A percentile compares a stretch with the other conserved stretches of the same genome.
These are phyloP conservation scores for Sphagnum contortum DNA, from an alignment of 225 moss, liverwort and hornwort species.

Conservation along the genomic window DNA sequence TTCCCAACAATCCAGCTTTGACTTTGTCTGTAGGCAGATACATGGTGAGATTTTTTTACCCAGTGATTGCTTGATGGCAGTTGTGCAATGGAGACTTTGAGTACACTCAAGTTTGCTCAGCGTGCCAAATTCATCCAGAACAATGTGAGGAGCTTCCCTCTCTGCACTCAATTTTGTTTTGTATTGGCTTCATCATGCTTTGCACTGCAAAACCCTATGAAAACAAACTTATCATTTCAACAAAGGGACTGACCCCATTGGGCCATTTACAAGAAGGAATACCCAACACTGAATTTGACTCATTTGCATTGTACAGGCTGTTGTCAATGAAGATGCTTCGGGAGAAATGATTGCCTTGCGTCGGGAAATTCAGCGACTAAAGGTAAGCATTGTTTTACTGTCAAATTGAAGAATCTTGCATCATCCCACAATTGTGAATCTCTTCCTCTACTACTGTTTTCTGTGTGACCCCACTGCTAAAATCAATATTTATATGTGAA, in stretches of 20 bases:
- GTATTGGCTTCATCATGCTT: neutral
- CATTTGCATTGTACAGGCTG: conserved; percentile 20
- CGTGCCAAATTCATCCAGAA: conserved; percentile 65
- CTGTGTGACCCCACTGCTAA: neutral
- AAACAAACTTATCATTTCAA: neutral
- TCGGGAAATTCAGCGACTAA: conserved; percentile 42
- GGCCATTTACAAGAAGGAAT: neutral
- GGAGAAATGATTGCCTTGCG: conserved; percentile 36
- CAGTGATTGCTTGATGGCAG: conserved; percentile 13
- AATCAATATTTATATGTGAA: neutral
- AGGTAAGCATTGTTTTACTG: conserved; percentile 19
- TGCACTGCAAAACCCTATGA: neutral
- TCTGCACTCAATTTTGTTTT: neutral
- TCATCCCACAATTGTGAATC: neutral
- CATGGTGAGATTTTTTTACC: neutral
- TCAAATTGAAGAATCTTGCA: too few species aligned
- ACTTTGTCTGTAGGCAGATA: neutral
- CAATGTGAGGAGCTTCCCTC: conserved; percentile 23
- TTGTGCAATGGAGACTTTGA: conserved; percentile 52
- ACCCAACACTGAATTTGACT: neutral
- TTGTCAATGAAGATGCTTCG: conserved; percentile 54
- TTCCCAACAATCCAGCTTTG: too few species aligned
- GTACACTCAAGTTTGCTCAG: conserved; percentile 62
- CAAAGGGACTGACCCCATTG: neutral
- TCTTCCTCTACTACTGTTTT: neutral